These are phyloP conservation scores for Antrodiella citrinella DNA, from an alignment of 768 basidiomycete genomes.

Conservation along the genomic window DNA sequence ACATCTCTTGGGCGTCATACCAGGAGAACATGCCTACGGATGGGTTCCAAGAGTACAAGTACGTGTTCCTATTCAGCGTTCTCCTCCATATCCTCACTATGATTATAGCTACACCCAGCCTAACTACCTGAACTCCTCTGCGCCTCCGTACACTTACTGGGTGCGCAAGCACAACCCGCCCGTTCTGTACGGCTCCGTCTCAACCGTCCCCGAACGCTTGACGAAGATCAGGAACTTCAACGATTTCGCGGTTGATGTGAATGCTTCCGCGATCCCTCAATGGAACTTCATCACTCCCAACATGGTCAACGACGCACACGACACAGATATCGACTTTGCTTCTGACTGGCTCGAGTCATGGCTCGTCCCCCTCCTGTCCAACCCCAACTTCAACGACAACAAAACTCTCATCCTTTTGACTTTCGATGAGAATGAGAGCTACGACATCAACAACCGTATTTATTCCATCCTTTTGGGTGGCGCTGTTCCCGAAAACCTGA, in stretches of 20 bases:
- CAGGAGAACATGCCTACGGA: slow-evolving; percentile 51
- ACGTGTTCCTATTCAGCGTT: slow-evolving; percentile 6
- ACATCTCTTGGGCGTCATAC: slow-evolving; percentile 54
- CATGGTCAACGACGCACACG: slow-evolving; percentile 48
- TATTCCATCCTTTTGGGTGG: slow-evolving; percentile 36
- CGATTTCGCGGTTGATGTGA: slow-evolving; percentile 49
- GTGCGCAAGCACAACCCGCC: slow-evolving; percentile 50
- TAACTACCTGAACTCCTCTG: slow-evolving; percentile 30
- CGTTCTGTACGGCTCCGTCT: slow-evolving; percentile 44
- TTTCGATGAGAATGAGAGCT: slow-evolving; percentile 49
- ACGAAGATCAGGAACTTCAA: slow-evolving; percentile 51
- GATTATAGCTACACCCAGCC: slow-evolving; percentile 23
- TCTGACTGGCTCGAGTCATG: slow-evolving; percentile 40
- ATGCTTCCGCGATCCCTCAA: slow-evolving; percentile 41
- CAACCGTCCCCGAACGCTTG: slow-evolving; percentile 31
- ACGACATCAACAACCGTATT: slow-evolving; percentile 38
- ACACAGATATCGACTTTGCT: slow-evolving; percentile 44
- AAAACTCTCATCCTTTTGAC: slow-evolving; percentile 52
- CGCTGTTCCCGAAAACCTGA: slow-evolving; percentile 33
- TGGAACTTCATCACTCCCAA: slow-evolving; percentile 62
- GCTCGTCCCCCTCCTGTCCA: slow-evolving; percentile 41
- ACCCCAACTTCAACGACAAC: slow-evolving; percentile 45
- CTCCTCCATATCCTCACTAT: background rate
- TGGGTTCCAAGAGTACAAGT: slow-evolving; percentile 36
- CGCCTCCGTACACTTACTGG: slow-evolving; percentile 39